Evolutionary conservation across 176 grass and related monocot genomes (phyloP), one percentile per base, ranked within the genome.

Genomic region (Carex myosuroides): DNA sequence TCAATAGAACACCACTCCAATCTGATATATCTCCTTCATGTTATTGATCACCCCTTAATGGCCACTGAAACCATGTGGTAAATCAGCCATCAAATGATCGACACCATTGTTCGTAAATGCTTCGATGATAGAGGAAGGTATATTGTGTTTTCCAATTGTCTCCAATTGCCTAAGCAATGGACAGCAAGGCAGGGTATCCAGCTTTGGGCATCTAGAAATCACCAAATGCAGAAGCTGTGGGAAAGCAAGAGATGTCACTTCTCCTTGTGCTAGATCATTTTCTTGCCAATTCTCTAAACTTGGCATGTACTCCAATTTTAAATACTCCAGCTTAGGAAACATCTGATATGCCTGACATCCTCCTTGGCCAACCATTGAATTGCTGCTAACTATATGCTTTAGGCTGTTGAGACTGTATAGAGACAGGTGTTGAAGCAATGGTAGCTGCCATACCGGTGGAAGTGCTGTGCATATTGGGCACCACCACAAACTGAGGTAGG

Each of bases 281-380:
- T 79, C 73, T 21, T 22, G 16, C 73, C 73, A 79, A 11, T 7
- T 30, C 14, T 80, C 76, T 60, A 80, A 80, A 60, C 52, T 80
- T 13, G 5, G 21, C 48, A 80, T 32, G 6, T 0, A 5, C 1
- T n/a, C 2, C 52, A 80, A 60, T 2, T 3, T 1, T 80, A 80
- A 37, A 13, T 32, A 17, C 76, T 80, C 17, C 8, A 80, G 7
- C 21, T 33, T 60, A 8, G 50, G 76, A 30, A 80, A 80, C 33
- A 35, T n/a, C 5, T 80, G 9, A 21, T 18, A 0, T 24, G 10
- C 24, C 52, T 60, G 0, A 60, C 14, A 7, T 3, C 52, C 22
- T 5, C 13, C 9, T 6, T 60, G 55, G 5, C 22, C 52, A 33
- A 17, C 33, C 7, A 20, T 0, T 4, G 69, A 3, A 59, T 18